phyloP scores from a whole-genome alignment of 306 rosid species.

The Ormosia semicastrata region DNA sequence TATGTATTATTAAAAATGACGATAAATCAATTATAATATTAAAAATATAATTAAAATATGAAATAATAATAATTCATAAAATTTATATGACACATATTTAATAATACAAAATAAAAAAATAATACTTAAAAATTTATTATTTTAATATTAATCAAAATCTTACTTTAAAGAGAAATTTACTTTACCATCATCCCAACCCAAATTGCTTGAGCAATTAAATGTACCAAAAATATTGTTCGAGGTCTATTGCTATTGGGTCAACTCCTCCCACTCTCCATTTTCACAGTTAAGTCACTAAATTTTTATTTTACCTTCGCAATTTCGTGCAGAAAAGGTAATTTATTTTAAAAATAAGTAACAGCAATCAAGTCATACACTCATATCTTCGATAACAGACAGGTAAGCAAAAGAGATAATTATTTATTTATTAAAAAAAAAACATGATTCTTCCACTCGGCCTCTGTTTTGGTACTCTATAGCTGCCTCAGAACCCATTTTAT shows the following conservation, averaged over 20 bases:
- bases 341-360: neutral
- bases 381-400: neutral
- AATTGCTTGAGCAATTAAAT: too few species aligned
- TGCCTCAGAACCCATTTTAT: neutral
- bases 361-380: neutral
- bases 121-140: too few species aligned
- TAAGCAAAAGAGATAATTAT: neutral
- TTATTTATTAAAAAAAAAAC: neutral
- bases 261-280: neutral
- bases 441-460: constrained; percentile 17
- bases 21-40: too few species aligned
- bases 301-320: neutral
- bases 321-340: constrained; percentile 1
- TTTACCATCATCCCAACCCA: too few species aligned
- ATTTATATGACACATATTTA: too few species aligned
- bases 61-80: too few species aligned
- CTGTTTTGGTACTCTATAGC: constrained; percentile 26
- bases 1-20: too few species aligned
- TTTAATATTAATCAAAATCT: too few species aligned
- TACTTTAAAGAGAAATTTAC: too few species aligned
- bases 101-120: too few species aligned
- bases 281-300: neutral
- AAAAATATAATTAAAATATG: too few species aligned
- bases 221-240: neutral
- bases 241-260: neutral